A percentile compares a stretch with the other conserved stretches of the same genome.
phyloP scores from a whole-genome alignment of 139 green algal genomes.

The Penium margaritaceum region DNA sequence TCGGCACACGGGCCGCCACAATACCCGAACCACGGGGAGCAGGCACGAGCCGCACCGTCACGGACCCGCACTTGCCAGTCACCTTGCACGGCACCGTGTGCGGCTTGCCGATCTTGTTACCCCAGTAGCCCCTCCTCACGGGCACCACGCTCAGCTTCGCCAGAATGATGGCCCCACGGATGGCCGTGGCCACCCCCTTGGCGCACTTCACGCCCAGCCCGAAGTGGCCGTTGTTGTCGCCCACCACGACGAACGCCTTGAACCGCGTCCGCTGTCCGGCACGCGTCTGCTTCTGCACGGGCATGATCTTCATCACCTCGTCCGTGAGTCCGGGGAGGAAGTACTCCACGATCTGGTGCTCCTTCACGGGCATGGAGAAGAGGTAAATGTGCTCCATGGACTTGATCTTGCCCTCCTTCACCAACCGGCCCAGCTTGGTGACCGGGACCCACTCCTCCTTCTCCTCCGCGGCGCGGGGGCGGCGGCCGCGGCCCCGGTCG shows the following conservation, averaged over 20 bases:
- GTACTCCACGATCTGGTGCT: conserved; percentile 60
- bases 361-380: conserved; percentile 96
- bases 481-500: conserved; percentile 43
- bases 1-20: conserved; percentile 88
- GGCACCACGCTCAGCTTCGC: conserved; percentile 93
- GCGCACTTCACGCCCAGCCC: conserved; percentile 98
- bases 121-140: conserved; percentile 95
- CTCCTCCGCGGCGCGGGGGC: conserved; percentile 73
- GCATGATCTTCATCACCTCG: conserved; percentile 98
- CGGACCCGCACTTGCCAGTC: conserved; percentile 91
- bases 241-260: conserved; percentile 99
- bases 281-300: conserved; percentile 99
- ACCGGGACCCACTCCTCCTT: conserved; percentile 95
- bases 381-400: conserved; percentile 97
- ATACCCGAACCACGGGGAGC: conserved; percentile 94
- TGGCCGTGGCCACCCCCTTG: conserved; percentile 97
- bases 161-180: conserved; percentile 92
- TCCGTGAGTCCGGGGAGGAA: conserved; percentile 52
- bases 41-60: conserved; percentile 90
- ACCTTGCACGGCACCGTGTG: conserved; percentile 86
- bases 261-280: conserved; percentile 97
- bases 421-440: conserved; percentile 96
- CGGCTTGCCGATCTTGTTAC: conserved; percentile 68
- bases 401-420: conserved; percentile 98
- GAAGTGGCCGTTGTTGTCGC: conserved; percentile 95